Evolutionary conservation across 2,329 filamentous ascomycete genomes (phyloP), one percentile per base, ranked within the genome.

Genomic region (Fusarium vanettenii): DNA sequence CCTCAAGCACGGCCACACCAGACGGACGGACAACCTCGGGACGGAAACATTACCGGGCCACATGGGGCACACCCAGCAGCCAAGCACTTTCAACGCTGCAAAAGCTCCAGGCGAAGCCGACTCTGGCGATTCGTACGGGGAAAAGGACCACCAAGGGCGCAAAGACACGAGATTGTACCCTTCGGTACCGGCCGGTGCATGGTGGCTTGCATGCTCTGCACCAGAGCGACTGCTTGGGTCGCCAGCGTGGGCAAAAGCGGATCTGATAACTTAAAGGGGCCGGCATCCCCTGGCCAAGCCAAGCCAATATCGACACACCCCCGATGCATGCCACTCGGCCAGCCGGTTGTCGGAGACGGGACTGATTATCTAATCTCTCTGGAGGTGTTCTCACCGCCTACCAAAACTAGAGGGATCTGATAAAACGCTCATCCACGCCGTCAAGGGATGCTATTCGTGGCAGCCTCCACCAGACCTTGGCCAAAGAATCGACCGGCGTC

Each of bases 221-320:
- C 45, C 43, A 35, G 31, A 31, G 31, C 41, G 50, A 31, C 39
- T 52, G 18, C 18, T n/a, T 70, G 55, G 50, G 71, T 69, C 64
- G 27, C 65, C 55, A 25, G 41, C 60, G 73, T 70, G 73, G 66
- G 41, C 43, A 65, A 69, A 66, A 64, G 75, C 77, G 77, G 77
- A 79, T 79, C 77, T 74, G 77, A 79, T 79, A 79, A 79, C 72
- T 62, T 60, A 65, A 71, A 66, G 45, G 37, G 60, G 48, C 61
- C 57, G 48, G 55, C 55, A 63, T 66, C 60, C 61, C 57, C 67
- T 59, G 60, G 37, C n/a, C 33, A 33, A 45, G 37, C 33, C 45
- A 64, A 37, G 22, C n/a, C 27, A 31, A 55, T 52, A 50, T 60
- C 41, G 6, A 22, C 39, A 69, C 69, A 43, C 72, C 39, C 69